A percentile compares a stretch with the other conserved stretches of the same genome.
Conservation (phyloP, 169 alveolate genomes). For the Eimeria praecox region DNA sequence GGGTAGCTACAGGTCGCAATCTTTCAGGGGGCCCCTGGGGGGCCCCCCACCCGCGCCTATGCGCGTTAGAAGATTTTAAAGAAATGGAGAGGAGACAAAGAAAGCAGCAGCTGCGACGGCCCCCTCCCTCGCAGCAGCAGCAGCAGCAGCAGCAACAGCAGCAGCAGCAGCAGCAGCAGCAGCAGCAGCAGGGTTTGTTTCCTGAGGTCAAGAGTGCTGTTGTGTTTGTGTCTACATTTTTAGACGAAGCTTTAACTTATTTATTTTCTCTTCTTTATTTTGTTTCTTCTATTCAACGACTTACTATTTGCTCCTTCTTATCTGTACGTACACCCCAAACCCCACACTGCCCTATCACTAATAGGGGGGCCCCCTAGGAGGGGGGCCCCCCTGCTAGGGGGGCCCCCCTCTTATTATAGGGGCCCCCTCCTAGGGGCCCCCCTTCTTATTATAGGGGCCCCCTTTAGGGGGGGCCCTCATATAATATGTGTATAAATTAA, state of each 20-base stretch:
- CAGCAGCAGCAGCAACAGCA: neutral
- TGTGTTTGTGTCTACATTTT: neutral
- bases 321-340: neutral
- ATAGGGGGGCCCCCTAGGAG: neutral
- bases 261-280: neutral
- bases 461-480: neutral
- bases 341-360: neutral
- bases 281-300: neutral
- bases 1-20: no score
- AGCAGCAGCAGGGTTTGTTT: neutral
- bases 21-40: neutral
- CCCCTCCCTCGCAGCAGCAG: constrained; percentile 2
- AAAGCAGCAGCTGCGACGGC: neutral
- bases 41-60: constrained; percentile 14
- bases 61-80: constrained; percentile 17
- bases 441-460: neutral
- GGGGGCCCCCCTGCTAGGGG: neutral
- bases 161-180: constrained; percentile 21
- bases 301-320: neutral
- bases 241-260: neutral
- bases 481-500: neutral
- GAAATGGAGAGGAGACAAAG: constrained; percentile 7
- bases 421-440: neutral
- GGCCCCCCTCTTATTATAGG: neutral
- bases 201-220: neutral